Conservation (phyloP, 202 grass and related monocot genomes). For the Thinopyrum obtusiflorum region DNA sequence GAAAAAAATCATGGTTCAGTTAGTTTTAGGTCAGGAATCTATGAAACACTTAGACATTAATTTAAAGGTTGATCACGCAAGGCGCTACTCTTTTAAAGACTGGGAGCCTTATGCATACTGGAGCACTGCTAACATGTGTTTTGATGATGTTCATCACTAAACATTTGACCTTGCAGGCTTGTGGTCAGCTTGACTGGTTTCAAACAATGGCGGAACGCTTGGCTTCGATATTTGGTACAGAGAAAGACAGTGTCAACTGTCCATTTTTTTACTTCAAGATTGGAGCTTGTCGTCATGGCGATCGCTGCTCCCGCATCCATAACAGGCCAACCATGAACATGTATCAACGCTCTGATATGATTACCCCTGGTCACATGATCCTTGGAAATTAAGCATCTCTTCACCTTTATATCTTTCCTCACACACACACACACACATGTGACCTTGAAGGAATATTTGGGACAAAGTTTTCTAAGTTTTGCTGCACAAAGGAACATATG, state of each 20-base stretch:
- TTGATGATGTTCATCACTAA: slow-evolving; percentile 18
- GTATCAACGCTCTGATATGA: slow-evolving; percentile 53
- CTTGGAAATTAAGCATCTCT: too few relatives aligned
- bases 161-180: slow-evolving; percentile 37
- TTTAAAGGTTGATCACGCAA: background rate
- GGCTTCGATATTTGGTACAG: slow-evolving; percentile 57
- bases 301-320: slow-evolving; percentile 43
- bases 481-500: too few relatives aligned
- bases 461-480: too few relatives aligned
- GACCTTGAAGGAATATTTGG: too few relatives aligned
- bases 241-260: slow-evolving; percentile 57
- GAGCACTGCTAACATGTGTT: background rate
- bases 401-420: too few relatives aligned
- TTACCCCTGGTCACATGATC: slow-evolving; percentile 30
- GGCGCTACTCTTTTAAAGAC: background rate
- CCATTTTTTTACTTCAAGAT: slow-evolving; percentile 74
- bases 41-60: background rate
- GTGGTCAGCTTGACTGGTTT: slow-evolving; percentile 6
- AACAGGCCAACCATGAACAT: slow-evolving; percentile 52
- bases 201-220: slow-evolving; percentile 47
- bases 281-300: slow-evolving; percentile 53
- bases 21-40: background rate
- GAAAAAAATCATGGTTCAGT: background rate
- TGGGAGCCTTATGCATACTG: background rate
- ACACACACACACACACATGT: too few relatives aligned